Conservation (phyloP, 169 alveolate genomes). For the Theileria parva region DNA sequence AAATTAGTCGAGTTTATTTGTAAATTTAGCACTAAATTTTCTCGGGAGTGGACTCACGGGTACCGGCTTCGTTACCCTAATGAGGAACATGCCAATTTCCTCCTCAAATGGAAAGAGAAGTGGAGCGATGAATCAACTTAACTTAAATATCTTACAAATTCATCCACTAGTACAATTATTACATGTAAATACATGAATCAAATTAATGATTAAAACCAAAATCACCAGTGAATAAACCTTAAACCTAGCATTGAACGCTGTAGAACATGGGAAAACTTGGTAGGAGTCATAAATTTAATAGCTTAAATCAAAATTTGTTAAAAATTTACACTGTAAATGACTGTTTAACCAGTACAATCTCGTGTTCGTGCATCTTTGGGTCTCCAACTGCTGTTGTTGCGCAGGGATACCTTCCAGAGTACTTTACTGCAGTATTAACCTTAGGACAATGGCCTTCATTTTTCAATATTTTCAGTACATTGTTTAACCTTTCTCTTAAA, state of each 20-base stretch:
- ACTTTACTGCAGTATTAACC: slow-evolving; percentile 15
- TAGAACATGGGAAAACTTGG: background rate
- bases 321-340: slow-evolving; percentile 11
- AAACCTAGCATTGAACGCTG: background rate
- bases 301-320: background rate
- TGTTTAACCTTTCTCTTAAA: slow-evolving; percentile 54
- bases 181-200: background rate
- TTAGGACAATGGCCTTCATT: background rate
- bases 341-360: slow-evolving; percentile 17
- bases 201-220: background rate
- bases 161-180: background rate
- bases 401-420: slow-evolving; percentile 47
- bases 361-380: slow-evolving; percentile 28
- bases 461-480: slow-evolving; percentile 16
- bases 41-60: slow-evolving; percentile 68
- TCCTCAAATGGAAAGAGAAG: slow-evolving; percentile 49
- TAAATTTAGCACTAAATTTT: slow-evolving; percentile 32
- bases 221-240: background rate
- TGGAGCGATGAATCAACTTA: slow-evolving; percentile 25
- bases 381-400: slow-evolving; percentile 65
- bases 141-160: background rate
- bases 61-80: slow-evolving; percentile 44
- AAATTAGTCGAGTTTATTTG: slow-evolving; percentile 38
- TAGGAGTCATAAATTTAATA: too few species aligned
- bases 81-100: slow-evolving; percentile 37